A percentile compares a stretch with the other conserved stretches of the same genome.
These are phyloP conservation scores for Rhodofomes roseus DNA, from an alignment of 1,284 basidiomycete species.

Conservation along the genomic window DNA sequence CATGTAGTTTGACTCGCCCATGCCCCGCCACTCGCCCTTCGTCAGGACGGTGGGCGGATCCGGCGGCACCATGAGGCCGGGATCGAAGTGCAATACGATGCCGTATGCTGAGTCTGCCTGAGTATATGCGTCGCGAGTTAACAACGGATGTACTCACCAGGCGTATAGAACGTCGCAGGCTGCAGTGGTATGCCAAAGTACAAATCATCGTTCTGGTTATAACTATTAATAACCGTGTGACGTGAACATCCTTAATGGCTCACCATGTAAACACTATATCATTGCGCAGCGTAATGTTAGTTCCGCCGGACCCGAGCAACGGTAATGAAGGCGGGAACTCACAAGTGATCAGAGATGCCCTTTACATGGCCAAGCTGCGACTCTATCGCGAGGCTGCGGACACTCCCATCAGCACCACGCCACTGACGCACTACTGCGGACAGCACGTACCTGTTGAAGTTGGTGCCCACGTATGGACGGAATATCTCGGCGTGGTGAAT, in stretches of 20 bases:
- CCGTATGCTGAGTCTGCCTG: constrained; percentile 24
- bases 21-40: constrained; percentile 31
- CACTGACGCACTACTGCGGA: not conserved
- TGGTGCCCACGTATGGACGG: constrained; percentile 6
- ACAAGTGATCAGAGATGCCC: constrained; percentile 11
- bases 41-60: constrained; percentile 16
- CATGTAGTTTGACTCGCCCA: constrained; percentile 26
- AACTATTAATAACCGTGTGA: not conserved
- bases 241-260: not conserved
- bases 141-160: constrained; percentile 13
- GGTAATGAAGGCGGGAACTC: not conserved
- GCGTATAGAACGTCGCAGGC: constrained; percentile 24
- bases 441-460: constrained; percentile 8
- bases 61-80: constrained; percentile 22
- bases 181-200: constrained; percentile 22
- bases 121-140: not conserved
- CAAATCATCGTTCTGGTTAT: constrained; percentile 26
- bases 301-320: not conserved
- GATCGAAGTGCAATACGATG: constrained; percentile 28
- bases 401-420: constrained; percentile 16
- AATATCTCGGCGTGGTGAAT: constrained; percentile 11
- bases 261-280: constrained; percentile 25
- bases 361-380: constrained; percentile 7
- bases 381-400: constrained; percentile 5
- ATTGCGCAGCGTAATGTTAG: not conserved